phyloP scores from a whole-genome alignment of 225 moss, liverwort and hornwort genomes.

The Neckera pumila region DNA sequence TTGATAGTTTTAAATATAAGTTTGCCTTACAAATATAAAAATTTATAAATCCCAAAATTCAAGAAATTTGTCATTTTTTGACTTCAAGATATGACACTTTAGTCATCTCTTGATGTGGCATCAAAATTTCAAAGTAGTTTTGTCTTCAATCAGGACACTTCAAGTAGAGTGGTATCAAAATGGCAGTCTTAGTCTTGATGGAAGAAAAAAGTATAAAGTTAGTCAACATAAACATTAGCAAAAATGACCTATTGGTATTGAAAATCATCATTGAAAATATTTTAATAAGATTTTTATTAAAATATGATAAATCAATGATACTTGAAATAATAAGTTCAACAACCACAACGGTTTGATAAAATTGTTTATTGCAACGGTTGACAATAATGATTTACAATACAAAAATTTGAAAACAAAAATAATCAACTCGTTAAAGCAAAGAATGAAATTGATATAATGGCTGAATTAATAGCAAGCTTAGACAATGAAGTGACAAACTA shows the following conservation, averaged over 20 bases:
- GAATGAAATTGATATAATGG: background rate
- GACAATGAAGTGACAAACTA: background rate
- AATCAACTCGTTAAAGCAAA: background rate
- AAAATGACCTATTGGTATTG: background rate
- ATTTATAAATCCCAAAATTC: accelerated
- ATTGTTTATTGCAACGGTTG: background rate
- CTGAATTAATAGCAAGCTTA: background rate
- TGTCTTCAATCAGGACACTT: background rate
- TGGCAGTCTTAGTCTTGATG: background rate
- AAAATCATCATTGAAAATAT: too few relatives aligned
- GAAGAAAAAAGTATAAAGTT: background rate
- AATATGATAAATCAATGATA: background rate
- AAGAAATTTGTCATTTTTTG: background rate
- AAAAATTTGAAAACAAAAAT: background rate
- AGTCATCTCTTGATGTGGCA: background rate
- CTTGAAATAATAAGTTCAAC: too few relatives aligned
- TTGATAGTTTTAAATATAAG: too few relatives aligned
- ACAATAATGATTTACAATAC: background rate
- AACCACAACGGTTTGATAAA: background rate
- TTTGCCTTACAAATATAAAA: background rate
- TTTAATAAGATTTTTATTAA: background rate
- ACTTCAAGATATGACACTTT: background rate
- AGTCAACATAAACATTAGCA: too few relatives aligned
- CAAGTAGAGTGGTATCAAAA: background rate
- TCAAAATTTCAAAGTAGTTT: background rate